These are phyloP conservation scores for Ceratobasidium sp. DNA, from an alignment of 1,284 basidiomycete genomes.

Conservation along the genomic window DNA sequence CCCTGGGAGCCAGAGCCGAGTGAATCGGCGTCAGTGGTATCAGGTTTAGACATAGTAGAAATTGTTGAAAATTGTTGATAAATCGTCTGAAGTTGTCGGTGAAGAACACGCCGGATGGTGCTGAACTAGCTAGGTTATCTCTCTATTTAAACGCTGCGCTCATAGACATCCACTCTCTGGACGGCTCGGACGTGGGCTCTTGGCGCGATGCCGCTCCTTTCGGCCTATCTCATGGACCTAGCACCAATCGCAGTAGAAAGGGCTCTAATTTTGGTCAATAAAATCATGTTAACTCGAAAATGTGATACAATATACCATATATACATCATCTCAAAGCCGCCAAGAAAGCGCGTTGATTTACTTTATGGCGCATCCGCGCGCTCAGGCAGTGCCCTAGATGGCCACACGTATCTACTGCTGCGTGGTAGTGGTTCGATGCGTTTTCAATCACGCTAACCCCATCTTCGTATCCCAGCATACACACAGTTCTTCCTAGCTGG, in stretches of 20 bases:
- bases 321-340: no score
- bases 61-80: not conserved
- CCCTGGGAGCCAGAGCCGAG: not conserved
- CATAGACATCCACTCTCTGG: not conserved
- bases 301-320: not conserved
- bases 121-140: not conserved
- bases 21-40: not conserved
- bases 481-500: no score
- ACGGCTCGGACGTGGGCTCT: not conserved
- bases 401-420: no score
- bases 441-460: no score
- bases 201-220: not conserved
- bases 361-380: no score
- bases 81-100: conserved; percentile 1
- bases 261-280: not conserved
- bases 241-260: not conserved
- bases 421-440: no score
- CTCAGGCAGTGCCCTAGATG: no score
- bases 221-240: not conserved
- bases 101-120: not conserved
- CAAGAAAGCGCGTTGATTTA: no score
- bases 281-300: not conserved
- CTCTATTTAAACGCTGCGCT: not conserved
- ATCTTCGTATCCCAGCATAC: no score
- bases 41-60: not conserved